A percentile compares a stretch with the other conserved stretches of the same genome.
Conservation (phyloP, 192 early-diverging fungal species). For the Coemansia brasiliensis region DNA sequence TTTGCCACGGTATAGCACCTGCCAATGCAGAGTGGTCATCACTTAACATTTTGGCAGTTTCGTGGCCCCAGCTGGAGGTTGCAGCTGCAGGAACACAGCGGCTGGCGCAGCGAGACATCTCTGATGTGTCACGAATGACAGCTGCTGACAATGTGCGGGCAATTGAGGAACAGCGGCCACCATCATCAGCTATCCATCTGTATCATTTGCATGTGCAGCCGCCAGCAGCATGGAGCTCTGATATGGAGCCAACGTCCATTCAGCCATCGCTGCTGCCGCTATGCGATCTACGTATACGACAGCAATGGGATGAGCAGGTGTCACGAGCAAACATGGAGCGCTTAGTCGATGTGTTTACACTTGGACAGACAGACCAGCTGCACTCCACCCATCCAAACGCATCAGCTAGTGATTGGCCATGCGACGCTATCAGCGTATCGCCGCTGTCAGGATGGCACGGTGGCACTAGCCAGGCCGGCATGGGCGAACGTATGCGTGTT, state of each 20-base stretch:
- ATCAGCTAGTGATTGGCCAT: slow-evolving; percentile 9
- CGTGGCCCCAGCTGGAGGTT: slow-evolving; percentile 51
- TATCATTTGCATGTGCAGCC: slow-evolving; percentile 47
- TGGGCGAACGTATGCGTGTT: slow-evolving; percentile 47
- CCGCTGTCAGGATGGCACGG: slow-evolving; percentile 50
- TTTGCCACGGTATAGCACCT: slow-evolving; percentile 43
- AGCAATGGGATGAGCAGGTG: slow-evolving; percentile 46
- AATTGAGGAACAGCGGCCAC: slow-evolving; percentile 31
- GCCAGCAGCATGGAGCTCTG: slow-evolving; percentile 37
- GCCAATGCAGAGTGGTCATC: slow-evolving; percentile 54
- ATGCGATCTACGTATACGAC: slow-evolving; percentile 49
- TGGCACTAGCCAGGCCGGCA: slow-evolving; percentile 34
- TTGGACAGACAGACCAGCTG: slow-evolving; percentile 6
- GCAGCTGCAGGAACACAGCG: slow-evolving; percentile 22
- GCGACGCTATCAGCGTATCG: slow-evolving; percentile 38
- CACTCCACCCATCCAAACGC: neutral
- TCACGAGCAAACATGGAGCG: slow-evolving; percentile 39
- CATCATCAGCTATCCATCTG: slow-evolving; percentile 46
- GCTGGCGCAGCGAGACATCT: slow-evolving; percentile 44
- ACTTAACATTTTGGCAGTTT: slow-evolving; percentile 46
- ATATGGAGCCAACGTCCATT: slow-evolving; percentile 19
- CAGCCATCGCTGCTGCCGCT: slow-evolving; percentile 51
- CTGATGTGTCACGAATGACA: slow-evolving; percentile 40
- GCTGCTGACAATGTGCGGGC: slow-evolving; percentile 32
- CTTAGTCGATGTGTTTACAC: slow-evolving; percentile 16